phyloP scores from a whole-genome alignment of 257 asterid species.

The Pogostemon cablin region DNA sequence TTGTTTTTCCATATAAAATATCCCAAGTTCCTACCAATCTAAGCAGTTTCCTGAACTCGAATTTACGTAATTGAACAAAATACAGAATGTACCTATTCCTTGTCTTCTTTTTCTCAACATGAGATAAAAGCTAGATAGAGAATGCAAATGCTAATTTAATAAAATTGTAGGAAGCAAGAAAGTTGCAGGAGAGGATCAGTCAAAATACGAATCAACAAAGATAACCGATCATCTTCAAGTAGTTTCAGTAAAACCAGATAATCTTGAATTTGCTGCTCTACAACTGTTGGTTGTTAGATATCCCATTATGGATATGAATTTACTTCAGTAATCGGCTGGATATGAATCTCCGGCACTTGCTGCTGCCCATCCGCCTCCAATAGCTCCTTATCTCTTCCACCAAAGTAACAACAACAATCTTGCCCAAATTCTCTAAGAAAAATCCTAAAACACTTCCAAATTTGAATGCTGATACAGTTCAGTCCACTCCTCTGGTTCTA shows the following conservation, averaged over 20 bases:
- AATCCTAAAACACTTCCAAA: no score
- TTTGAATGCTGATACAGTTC: no score
- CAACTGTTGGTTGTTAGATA: no score
- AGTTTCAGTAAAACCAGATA: background rate
- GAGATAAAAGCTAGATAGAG: background rate
- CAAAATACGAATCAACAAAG: background rate
- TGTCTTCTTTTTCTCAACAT: background rate
- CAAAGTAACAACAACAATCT: no score
- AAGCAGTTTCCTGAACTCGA: background rate
- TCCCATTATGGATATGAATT: no score
- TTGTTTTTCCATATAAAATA: background rate
- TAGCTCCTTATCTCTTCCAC: no score
- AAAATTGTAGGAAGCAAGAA: background rate
- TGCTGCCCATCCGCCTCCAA: background rate
- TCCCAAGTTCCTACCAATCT: background rate
- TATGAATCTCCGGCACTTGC: no score
- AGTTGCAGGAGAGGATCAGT: background rate
- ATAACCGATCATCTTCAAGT: background rate
- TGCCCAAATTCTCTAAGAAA: no score
- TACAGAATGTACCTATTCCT: background rate
- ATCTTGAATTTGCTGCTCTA: no score
- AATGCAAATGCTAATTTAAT: background rate
- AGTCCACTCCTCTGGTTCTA: no score
- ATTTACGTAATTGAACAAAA: background rate
- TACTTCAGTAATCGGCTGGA: no score